Evolutionary conservation across 345 rosid species (phyloP).

Genomic region (Melastoma malabathricum): DNA sequence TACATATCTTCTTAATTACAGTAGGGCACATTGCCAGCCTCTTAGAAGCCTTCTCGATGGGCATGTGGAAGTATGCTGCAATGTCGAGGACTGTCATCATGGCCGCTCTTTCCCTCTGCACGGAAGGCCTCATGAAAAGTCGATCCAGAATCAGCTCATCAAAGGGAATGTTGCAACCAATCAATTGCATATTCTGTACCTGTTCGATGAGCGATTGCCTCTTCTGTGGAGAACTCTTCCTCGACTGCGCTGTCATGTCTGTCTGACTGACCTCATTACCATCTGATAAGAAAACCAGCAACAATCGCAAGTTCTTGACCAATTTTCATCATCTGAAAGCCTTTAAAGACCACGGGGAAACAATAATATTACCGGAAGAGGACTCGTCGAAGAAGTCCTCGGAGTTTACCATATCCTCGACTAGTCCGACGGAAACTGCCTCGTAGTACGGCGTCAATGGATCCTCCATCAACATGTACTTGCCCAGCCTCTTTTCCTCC

Average conservation of each 20-base stretch:
- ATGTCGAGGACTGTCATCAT: constrained; percentile 28
- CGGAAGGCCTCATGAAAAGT: background rate
- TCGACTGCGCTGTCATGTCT: too few relatives aligned
- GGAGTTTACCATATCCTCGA: constrained; percentile 5
- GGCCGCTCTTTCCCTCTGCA: constrained; percentile 48
- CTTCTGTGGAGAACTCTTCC: too few relatives aligned
- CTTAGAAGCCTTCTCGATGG: constrained; percentile 37
- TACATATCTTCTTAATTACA: constrained; percentile 43
- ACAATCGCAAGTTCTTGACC: too few relatives aligned
- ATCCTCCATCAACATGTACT: constrained; percentile 27
- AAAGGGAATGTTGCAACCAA: background rate
- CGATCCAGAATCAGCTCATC: background rate
- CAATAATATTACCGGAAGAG: background rate
- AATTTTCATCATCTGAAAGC: too few relatives aligned
- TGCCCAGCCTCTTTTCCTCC: constrained; percentile 18
- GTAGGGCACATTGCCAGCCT: constrained; percentile 38
- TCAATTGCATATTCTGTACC: too few relatives aligned
- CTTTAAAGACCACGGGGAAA: too few relatives aligned
- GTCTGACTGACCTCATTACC: too few relatives aligned
- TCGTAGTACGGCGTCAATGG: constrained; percentile 38
- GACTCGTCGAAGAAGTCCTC: constrained; percentile 11
- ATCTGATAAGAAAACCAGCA: too few relatives aligned
- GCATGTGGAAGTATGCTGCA: constrained; percentile 28
- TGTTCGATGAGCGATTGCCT: too few relatives aligned
- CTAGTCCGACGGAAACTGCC: constrained; percentile 25